Percentiles rank a stretch among this genome's conserved stretches.
Conservation (phyloP, 768 basidiomycete species). For the Rhodosporidiobolus sp. region DNA sequence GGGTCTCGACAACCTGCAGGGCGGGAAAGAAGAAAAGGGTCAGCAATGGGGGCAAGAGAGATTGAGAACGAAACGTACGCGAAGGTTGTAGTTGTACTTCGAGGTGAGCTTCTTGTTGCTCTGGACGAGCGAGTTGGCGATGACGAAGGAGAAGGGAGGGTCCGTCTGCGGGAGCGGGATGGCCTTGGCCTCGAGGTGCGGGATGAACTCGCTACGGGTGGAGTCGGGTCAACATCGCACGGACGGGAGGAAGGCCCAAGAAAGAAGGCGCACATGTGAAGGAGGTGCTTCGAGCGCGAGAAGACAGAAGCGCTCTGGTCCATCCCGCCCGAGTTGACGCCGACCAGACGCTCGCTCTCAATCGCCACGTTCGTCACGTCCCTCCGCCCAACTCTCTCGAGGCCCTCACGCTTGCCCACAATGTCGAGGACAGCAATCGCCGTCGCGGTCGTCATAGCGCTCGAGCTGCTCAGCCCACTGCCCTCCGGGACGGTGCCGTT, state of each 20-base stretch:
- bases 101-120: slow-evolving; percentile 75
- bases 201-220: slow-evolving; percentile 76
- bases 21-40: neutral
- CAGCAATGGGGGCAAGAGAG: neutral
- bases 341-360: slow-evolving; percentile 56
- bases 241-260: neutral
- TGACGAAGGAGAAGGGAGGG: slow-evolving; percentile 57
- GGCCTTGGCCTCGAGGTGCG: slow-evolving; percentile 63
- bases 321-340: slow-evolving; percentile 57
- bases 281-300: slow-evolving; percentile 64
- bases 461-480: slow-evolving; percentile 79
- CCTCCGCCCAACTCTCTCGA: slow-evolving; percentile 60
- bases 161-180: slow-evolving; percentile 59
- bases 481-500: slow-evolving; percentile 74
- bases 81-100: slow-evolving; percentile 77
- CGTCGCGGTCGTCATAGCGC: slow-evolving; percentile 85
- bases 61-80: slow-evolving; percentile 19
- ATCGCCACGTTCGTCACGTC: slow-evolving; percentile 74
- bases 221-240: neutral
- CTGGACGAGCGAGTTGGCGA: slow-evolving; percentile 77
- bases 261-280: slow-evolving; percentile 37
- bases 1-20: slow-evolving; percentile 74
- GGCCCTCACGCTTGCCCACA: slow-evolving; percentile 66
- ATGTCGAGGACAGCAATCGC: slow-evolving; percentile 66
- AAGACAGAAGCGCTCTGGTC: slow-evolving; percentile 88